Percentiles rank a stretch among this genome's conserved stretches.
phyloP scores from a whole-genome alignment of 805 yeast genomes.

The Cyberlindnera amylophila region DNA sequence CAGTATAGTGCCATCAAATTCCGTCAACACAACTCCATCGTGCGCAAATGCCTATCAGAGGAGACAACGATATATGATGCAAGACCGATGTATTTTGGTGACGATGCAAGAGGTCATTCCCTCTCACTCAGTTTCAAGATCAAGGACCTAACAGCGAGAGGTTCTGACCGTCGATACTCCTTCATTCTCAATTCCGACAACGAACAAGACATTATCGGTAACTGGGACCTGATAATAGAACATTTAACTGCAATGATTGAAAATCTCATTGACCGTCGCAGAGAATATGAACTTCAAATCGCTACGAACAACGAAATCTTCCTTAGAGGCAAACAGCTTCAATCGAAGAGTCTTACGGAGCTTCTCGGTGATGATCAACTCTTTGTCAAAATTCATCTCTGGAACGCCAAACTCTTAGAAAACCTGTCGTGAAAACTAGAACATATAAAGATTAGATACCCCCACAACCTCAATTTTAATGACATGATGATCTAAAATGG shows the following conservation, averaged over 20 bases:
- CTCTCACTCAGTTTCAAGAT: constrained; percentile 58
- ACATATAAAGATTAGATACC: no score
- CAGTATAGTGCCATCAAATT: constrained; percentile 58
- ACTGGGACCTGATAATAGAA: constrained; percentile 49
- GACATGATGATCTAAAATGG: background rate
- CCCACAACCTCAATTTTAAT: no score
- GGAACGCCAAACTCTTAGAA: constrained; percentile 54
- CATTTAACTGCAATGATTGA: constrained; percentile 39
- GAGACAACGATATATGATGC: constrained; percentile 58
- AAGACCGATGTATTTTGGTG: constrained; percentile 63
- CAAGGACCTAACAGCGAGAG: constrained; percentile 63
- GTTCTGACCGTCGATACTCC: constrained; percentile 67
- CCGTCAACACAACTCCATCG: constrained; percentile 53
- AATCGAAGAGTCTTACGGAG: constrained; percentile 52
- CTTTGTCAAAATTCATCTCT: constrained; percentile 56
- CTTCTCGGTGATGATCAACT: constrained; percentile 50
- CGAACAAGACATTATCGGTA: constrained; percentile 46
- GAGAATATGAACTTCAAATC: constrained; percentile 25
- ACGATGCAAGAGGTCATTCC: constrained; percentile 56
- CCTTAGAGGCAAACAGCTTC: constrained; percentile 51
- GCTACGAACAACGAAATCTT: constrained; percentile 43
- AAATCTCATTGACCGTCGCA: constrained; percentile 33
- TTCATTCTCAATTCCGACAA: constrained; percentile 54
- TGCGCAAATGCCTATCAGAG: constrained; percentile 61
- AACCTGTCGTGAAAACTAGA: constrained; percentile 19